phyloP scores from a whole-genome alignment of 1,139 yeast species.

The Hanseniaspora gamundiae region DNA sequence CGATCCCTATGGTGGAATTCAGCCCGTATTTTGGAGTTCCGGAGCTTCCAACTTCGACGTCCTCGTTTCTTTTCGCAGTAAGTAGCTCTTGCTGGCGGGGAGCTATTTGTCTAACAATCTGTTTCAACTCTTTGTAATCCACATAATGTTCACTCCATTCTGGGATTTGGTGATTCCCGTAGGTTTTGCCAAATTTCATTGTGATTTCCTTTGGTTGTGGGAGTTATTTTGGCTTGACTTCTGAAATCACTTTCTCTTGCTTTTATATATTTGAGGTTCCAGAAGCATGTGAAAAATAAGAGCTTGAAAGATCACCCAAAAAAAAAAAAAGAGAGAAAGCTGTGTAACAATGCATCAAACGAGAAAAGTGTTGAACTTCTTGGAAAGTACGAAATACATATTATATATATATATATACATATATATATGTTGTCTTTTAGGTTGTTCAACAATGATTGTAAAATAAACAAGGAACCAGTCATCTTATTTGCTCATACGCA shows the following conservation, averaged over 20 bases:
- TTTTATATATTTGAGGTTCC: background rate
- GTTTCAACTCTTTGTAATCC: constrained; percentile 78
- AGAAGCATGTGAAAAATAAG: too few relatives aligned
- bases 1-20: constrained; percentile 8
- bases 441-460: too few relatives aligned
- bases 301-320: too few relatives aligned
- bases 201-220: background rate
- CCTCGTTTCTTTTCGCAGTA: constrained; percentile 11
- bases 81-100: constrained; percentile 19
- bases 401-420: too few relatives aligned
- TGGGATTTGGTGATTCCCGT: constrained; percentile 78
- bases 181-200: constrained; percentile 83
- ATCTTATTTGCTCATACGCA: too few relatives aligned
- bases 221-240: background rate
- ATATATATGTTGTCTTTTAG: too few relatives aligned
- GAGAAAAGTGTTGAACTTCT: background rate
- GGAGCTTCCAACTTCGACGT: constrained; percentile 2
- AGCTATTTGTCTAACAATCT: constrained; percentile 50
- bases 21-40: constrained; percentile 24
- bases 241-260: background rate
- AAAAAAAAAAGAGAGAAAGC: too few relatives aligned
- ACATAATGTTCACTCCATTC: constrained; percentile 78
- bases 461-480: background rate
- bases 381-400: too few relatives aligned
- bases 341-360: background rate